Evolutionary conservation across 2,329 filamentous ascomycete species (phyloP).

Genomic region (Fusarium ramigenum): DNA sequence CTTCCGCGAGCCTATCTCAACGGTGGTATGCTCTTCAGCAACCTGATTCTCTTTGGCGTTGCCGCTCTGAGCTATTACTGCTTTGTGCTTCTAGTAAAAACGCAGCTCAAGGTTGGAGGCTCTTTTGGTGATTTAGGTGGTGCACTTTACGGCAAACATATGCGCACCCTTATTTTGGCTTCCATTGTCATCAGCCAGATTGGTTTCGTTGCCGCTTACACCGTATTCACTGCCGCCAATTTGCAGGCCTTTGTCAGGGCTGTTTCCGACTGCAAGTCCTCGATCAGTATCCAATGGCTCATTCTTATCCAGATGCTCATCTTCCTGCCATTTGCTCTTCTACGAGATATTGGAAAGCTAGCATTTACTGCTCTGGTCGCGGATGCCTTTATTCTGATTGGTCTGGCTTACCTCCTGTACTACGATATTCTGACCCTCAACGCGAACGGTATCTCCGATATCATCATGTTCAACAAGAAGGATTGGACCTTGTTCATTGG

Average conservation of each 20-base stretch:
- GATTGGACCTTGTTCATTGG: constrained; percentile 99
- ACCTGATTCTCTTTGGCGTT: constrained; percentile 85
- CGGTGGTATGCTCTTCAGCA: constrained; percentile 97
- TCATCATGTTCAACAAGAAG: constrained; percentile 87
- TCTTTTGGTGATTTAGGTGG: constrained; percentile 98
- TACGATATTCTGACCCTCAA: constrained; percentile 90
- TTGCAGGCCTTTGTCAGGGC: constrained; percentile 93
- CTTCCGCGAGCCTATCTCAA: constrained; percentile 93
- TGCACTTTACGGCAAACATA: constrained; percentile 87
- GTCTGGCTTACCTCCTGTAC: constrained; percentile 93
- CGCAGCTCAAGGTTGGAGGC: constrained; percentile 84
- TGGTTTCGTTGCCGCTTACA: constrained; percentile 94
- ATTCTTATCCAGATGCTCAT: constrained; percentile 96
- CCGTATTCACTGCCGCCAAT: constrained; percentile 96
- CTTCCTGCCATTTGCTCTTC: constrained; percentile 91
- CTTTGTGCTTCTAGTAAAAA: constrained; percentile 92
- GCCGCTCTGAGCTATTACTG: constrained; percentile 94
- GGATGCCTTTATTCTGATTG: constrained; percentile 92
- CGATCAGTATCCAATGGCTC: constrained; percentile 87
- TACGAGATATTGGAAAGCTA: constrained; percentile 97
- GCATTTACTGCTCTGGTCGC: constrained; percentile 94
- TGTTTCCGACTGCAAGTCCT: constrained; percentile 85
- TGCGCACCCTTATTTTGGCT: constrained; percentile 85
- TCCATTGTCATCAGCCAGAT: constrained; percentile 97
- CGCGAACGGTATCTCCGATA: constrained; percentile 80